Evolutionary conservation across 208 protist genomes (phyloP), one percentile per base, ranked within the genome.

Genomic region (Trypanosoma grayi): DNA sequence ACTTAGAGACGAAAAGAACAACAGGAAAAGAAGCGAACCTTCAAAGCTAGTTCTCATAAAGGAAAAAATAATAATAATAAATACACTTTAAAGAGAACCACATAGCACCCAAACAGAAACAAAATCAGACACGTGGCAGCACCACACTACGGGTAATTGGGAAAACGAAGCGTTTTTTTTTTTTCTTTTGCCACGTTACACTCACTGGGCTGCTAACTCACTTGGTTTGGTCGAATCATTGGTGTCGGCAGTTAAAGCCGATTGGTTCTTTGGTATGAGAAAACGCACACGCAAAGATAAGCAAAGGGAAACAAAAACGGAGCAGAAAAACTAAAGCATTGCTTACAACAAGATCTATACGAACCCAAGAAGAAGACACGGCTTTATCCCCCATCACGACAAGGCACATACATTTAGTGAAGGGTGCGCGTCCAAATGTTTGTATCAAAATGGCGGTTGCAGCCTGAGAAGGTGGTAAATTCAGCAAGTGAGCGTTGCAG

Each of bases 271-370:
- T 60, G 55, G 20, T 45, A 55, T 46, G 37, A 65, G 46, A 28
- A 65, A 45, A 40, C 59, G 39, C 46, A 55, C 46, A 65, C 45
- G 34, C 43, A 68, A 59, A 59, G 40, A 43, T 13, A 47, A 53
- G 20, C 47, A 70, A 61, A 54, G 60, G 34, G 28, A 59, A 20
- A 61, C 39, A 61, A 62, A 66, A 52, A 58, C 5, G 28, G 45
- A 43, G 0, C 14, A 44, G 11, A 70, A 48, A 30, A 61, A 53
- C 7, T 44, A 55, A 53, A 65, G 18, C 37, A 22, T 61, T 40
- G 4, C 5, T 37, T 37, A 58, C 52, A 58, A 58, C 7, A 30
- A 4, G 20, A 30, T 8, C 33, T 25, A 16, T 28, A 40, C 43
- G 13, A 58, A 7, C 28, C 36, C 11, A 58, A 66, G 39, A 56